Conservation (phyloP, 1,139 yeast genomes). For the Geotrichum candidum region DNA sequence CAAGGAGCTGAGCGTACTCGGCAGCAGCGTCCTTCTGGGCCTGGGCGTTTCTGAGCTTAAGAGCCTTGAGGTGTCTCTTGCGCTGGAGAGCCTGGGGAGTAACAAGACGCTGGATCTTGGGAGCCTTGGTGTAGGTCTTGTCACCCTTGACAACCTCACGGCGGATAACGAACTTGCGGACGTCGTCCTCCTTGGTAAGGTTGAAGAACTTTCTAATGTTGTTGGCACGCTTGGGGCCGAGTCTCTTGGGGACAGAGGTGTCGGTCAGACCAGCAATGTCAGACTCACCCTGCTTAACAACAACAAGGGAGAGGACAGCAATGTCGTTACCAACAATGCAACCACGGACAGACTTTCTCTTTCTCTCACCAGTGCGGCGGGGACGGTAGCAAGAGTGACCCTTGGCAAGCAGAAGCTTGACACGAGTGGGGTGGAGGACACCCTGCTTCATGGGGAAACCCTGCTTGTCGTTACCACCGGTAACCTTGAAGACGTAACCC, state of each 20-base stretch:
- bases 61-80: conserved; percentile 94
- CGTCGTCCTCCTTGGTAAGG: conserved; percentile 95
- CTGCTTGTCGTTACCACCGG: conserved; percentile 99
- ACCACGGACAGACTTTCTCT: conserved; percentile 99
- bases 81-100: conserved; percentile 99
- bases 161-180: conserved; percentile 92
- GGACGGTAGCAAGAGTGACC: conserved; percentile 99
- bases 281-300: conserved; percentile 95
- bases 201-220: conserved; percentile 99
- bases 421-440: conserved; percentile 99
- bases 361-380: conserved; percentile 99
- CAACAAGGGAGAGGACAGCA: conserved; percentile 87
- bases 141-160: conserved; percentile 98
- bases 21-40: conserved; percentile 99
- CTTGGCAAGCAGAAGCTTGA: conserved; percentile 86
- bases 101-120: conserved; percentile 98
- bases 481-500: conserved; percentile 97
- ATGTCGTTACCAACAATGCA: conserved; percentile 97
- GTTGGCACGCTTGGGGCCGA: conserved; percentile 99
- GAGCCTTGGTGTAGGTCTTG: conserved; percentile 98
- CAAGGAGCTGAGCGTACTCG: conserved; percentile 98
- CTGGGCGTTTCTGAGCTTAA: conserved; percentile 95
- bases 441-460: conserved; percentile 99
- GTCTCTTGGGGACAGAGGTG: conserved; percentile 92
- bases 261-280: conserved; percentile 97